Conservation (phyloP, 371 early-diverging fungal species). For the Pancytospora epiphaga region DNA sequence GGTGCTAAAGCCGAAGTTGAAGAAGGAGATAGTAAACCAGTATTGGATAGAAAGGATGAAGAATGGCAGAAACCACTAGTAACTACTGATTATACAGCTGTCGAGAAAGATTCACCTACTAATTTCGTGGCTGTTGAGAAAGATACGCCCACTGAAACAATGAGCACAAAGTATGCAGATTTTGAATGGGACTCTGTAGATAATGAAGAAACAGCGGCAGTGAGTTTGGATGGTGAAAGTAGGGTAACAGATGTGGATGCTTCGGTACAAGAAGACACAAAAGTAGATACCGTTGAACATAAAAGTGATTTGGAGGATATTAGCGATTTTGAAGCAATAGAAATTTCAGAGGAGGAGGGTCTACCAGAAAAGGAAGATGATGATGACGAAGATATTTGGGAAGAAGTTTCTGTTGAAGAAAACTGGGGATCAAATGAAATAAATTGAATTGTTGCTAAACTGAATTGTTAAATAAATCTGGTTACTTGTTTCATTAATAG, state of each 20-base stretch:
- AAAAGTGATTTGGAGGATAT: not conserved
- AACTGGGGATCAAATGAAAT: not conserved
- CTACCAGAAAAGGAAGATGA: not conserved
- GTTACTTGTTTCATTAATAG: too few relatives aligned
- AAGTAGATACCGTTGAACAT: not conserved
- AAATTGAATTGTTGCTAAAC: not conserved
- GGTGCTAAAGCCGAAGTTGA: not conserved
- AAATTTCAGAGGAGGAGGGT: not conserved
- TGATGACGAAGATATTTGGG: not conserved
- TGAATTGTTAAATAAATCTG: too few relatives aligned
- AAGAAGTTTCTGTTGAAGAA: not conserved
- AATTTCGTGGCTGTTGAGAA: not conserved
- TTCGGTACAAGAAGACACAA: too few relatives aligned
- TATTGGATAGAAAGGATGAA: not conserved
- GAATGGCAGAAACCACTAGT: too few relatives aligned
- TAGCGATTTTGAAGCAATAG: too few relatives aligned
- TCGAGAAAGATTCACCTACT: too few relatives aligned
- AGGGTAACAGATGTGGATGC: too few relatives aligned
- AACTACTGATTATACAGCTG: too few relatives aligned
- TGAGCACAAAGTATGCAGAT: not conserved
- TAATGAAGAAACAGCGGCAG: too few relatives aligned
- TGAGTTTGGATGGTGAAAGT: too few relatives aligned
- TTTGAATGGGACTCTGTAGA: not conserved
- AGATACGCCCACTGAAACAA: not conserved
- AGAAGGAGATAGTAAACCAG: not conserved